phyloP scores from a whole-genome alignment of 768 basidiomycete species.

The Mycena indigotica region DNA sequence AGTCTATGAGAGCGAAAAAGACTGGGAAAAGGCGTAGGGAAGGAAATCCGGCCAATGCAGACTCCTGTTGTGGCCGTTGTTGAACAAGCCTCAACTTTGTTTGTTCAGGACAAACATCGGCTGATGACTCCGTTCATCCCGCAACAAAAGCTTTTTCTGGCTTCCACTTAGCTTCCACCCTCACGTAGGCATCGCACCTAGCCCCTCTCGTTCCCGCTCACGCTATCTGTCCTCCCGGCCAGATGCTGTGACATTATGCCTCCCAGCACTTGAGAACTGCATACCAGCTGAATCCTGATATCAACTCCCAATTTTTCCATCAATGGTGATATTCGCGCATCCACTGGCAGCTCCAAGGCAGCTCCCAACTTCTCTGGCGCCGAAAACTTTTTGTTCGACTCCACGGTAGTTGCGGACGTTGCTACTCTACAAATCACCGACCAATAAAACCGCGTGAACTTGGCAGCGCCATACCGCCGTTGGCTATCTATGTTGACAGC shows the following conservation, averaged over 20 bases:
- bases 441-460: neutral
- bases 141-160: neutral
- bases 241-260: no score
- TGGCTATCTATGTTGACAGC: neutral
- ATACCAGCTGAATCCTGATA: no score
- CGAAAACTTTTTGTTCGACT: neutral
- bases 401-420: neutral
- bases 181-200: neutral
- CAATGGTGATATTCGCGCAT: no score
- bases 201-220: neutral
- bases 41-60: neutral
- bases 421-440: neutral
- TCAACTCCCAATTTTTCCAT: no score
- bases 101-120: neutral
- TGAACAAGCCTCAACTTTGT: constrained; percentile 2
- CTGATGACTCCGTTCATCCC: neutral
- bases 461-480: neutral
- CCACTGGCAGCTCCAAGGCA: no score
- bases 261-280: no score
- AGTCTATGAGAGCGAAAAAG: neutral
- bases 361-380: no score
- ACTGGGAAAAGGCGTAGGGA: neutral
- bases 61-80: constrained; percentile 3
- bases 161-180: neutral
- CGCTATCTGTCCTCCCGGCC: neutral